A percentile compares a stretch with the other conserved stretches of the same genome.
Conservation (phyloP, 352 stramenopile genomes). For the Pythium scleroteichum region DNA sequence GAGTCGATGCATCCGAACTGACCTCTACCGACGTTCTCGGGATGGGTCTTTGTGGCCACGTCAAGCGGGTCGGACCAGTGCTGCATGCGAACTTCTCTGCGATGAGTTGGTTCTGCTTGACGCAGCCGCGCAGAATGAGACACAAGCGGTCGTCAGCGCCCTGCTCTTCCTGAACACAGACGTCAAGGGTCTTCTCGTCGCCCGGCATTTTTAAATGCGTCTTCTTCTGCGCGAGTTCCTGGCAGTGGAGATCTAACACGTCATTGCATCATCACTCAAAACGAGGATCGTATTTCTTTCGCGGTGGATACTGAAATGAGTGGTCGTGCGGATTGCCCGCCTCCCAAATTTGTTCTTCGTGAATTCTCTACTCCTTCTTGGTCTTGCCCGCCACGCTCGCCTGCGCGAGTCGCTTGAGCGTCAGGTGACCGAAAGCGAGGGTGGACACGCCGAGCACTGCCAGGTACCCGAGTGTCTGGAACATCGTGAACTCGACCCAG, state of each 20-base stretch:
- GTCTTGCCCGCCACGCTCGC: constrained; percentile 36
- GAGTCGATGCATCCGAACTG: too few relatives aligned
- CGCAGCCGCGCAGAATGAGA: too few relatives aligned
- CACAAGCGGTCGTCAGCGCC: too few relatives aligned
- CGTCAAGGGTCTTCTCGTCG: too few relatives aligned
- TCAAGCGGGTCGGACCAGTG: too few relatives aligned
- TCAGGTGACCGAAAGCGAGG: constrained; percentile 71
- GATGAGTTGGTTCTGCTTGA: too few relatives aligned
- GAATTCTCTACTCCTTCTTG: constrained; percentile 56
- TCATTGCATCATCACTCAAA: background rate
- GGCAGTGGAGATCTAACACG: background rate
- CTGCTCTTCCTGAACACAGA: too few relatives aligned
- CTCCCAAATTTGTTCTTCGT: background rate
- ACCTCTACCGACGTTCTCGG: too few relatives aligned
- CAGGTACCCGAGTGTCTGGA: constrained; percentile 77
- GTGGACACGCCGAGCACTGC: constrained; percentile 55
- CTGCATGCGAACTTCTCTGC: too few relatives aligned
- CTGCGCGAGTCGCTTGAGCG: constrained; percentile 74
- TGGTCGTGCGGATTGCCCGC: background rate
- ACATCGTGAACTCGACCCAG: constrained; percentile 91
- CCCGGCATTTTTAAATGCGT: background rate
- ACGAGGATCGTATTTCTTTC: background rate
- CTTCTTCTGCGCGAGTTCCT: background rate
- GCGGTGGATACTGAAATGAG: too few relatives aligned
- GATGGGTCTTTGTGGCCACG: too few relatives aligned